These are phyloP conservation scores for Sporopachydermia lactativora DNA, from an alignment of 805 yeast species.

Conservation along the genomic window DNA sequence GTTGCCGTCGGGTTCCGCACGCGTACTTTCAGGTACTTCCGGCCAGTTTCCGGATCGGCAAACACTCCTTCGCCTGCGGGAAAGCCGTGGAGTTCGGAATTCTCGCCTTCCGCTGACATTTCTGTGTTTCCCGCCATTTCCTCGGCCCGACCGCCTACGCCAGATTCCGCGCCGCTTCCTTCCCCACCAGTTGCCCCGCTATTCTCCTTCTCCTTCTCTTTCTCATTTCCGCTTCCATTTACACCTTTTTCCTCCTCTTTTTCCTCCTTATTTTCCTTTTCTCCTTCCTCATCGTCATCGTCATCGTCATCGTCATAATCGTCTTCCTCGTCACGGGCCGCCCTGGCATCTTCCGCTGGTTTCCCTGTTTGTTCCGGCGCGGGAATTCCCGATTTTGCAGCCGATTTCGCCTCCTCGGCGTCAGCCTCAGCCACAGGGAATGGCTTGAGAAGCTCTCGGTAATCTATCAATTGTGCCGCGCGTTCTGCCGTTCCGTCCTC, in stretches of 20 bases:
- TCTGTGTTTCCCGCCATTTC: slow-evolving; percentile 9
- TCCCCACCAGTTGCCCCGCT: too few species aligned
- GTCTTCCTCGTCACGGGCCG: slow-evolving; percentile 19
- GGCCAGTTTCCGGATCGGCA: slow-evolving; percentile 20
- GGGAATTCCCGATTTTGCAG: too few species aligned
- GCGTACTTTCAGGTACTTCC: slow-evolving; percentile 23
- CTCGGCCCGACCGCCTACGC: too few species aligned
- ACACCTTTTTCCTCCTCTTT: slow-evolving; percentile 7
- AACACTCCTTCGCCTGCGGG: slow-evolving; percentile 16
- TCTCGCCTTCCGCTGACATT: slow-evolving; percentile 16
- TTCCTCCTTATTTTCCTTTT: slow-evolving; percentile 10
- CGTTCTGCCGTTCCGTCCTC: slow-evolving; percentile 15
- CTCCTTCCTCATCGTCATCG: slow-evolving; percentile 14
- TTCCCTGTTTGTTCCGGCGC: background rate
- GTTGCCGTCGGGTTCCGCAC: slow-evolving; percentile 26
- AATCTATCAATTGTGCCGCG: background rate
- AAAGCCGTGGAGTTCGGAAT: slow-evolving; percentile 16
- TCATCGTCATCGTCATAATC: slow-evolving; percentile 27
- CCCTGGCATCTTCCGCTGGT: too few species aligned
- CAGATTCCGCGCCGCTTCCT: too few species aligned
- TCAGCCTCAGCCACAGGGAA: background rate
- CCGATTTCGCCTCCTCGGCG: too few species aligned
- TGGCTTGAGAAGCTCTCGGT: background rate
- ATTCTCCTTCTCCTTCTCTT: too few species aligned
- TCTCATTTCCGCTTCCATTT: slow-evolving; percentile 6